Conservation (phyloP, 352 stramenopile species). For the Phytophthora niederhauseri region DNA sequence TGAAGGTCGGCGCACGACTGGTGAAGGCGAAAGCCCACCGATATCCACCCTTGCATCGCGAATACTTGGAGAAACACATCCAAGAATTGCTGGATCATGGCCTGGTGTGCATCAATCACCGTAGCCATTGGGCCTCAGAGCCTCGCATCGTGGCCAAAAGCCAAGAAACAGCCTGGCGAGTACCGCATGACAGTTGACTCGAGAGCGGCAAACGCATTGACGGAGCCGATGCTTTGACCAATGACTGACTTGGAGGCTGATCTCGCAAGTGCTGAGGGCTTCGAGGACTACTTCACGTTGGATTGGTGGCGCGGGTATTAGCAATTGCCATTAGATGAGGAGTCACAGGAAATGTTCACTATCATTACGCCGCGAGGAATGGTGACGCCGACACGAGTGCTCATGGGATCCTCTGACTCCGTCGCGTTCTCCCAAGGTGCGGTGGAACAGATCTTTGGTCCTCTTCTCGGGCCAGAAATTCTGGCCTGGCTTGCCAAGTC, state of each 20-base stretch:
- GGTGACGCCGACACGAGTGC: slow-evolving; percentile 6
- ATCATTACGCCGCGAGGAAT: slow-evolving; percentile 13
- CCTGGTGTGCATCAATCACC: background rate
- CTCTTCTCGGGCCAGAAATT: background rate
- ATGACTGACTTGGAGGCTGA: slow-evolving; percentile 11
- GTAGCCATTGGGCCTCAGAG: slow-evolving; percentile 2
- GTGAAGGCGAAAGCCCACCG: background rate
- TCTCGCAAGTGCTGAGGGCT: background rate
- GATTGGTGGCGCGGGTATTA: slow-evolving; percentile 16
- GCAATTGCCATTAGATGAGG: slow-evolving; percentile 10
- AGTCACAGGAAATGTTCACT: slow-evolving; percentile 12
- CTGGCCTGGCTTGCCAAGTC: slow-evolving; percentile 15
- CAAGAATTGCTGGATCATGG: background rate
- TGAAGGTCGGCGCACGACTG: background rate
- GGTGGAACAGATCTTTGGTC: slow-evolving; percentile 3
- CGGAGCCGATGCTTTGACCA: slow-evolving; percentile 7
- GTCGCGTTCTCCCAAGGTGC: slow-evolving; percentile 11
- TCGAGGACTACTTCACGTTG: slow-evolving; percentile 3
- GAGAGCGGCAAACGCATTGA: slow-evolving; percentile 1
- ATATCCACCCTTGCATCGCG: background rate
- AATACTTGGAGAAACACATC: slow-evolving; percentile 9
- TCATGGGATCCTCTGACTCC: slow-evolving; percentile 9
- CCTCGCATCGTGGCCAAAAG: slow-evolving; percentile 13
- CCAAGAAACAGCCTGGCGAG: background rate
- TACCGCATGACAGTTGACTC: slow-evolving; percentile 12